Conservation (phyloP, 345 rosid genomes). For the Adansonia digitata region DNA sequence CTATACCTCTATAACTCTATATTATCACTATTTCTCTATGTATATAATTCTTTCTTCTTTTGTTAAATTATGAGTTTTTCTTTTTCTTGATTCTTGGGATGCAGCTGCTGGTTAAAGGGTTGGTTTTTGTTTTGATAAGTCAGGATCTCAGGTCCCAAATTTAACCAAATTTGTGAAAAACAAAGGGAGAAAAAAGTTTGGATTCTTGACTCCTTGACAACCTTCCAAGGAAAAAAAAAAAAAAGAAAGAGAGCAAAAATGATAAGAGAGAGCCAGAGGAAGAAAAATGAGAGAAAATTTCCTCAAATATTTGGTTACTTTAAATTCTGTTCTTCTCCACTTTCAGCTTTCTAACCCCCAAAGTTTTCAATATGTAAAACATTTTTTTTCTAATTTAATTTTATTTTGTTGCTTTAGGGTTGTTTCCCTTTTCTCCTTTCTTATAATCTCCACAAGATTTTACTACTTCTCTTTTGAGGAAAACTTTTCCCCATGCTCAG, state of each 20-base stretch:
- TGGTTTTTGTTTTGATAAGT: constrained; percentile 23
- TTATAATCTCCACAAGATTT: constrained; percentile 11
- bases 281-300: constrained; percentile 26
- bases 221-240: constrained; percentile 24
- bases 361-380: not conserved
- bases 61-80: not conserved
- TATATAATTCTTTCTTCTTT: constrained; percentile 19
- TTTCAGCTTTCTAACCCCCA: constrained; percentile 23
- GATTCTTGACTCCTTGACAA: constrained; percentile 34
- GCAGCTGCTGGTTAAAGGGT: constrained; percentile 1
- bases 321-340: not conserved
- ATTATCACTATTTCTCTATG: constrained; percentile 13
- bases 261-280: constrained; percentile 4
- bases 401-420: constrained; percentile 34
- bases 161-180: constrained; percentile 36
- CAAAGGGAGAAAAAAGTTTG: constrained; percentile 18
- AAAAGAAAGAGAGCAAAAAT: constrained; percentile 5
- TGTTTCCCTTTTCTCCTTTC: constrained; percentile 37
- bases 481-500: constrained; percentile 2
- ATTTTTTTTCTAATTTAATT: not conserved
- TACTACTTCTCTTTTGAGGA: constrained; percentile 1
- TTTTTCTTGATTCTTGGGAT: constrained; percentile 16
- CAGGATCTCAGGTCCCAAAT: constrained; percentile 19
- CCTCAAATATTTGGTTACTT: constrained; percentile 8
- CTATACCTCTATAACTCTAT: not conserved